Evolutionary conservation across 2,329 filamentous ascomycete species (phyloP), one percentile per base, ranked within the genome.

Genomic region (Monosporascus sp.): DNA sequence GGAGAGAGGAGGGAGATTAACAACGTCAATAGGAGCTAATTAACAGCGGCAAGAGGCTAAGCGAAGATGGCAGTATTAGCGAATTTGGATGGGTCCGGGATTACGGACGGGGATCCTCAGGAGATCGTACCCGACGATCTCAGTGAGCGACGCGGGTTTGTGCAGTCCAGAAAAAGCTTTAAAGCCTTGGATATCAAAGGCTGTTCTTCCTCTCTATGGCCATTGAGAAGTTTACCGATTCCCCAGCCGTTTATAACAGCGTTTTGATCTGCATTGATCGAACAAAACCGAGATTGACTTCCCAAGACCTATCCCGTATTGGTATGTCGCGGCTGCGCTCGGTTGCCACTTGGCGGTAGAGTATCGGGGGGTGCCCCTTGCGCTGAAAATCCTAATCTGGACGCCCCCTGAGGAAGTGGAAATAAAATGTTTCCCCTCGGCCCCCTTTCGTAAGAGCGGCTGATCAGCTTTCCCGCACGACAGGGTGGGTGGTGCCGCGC

Each of bases 1-100:
- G 53, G 52, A 59, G 59, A 60, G 55, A 62, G 58, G 55, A 60
- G 56, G 58, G 60, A 62, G 60, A 54, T 37, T 47, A 51, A 51
- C n/a, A 9, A 18, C 47, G 28, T n/a, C 20, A 51, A 31, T 47
- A 54, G 40, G 31, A 47, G 26, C 20, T 28, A 46, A 22, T 31
- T 46, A 31, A 31, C 43, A n/a, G 43, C 43, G 9, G 18, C 14
- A 17, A 46, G 22, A 24, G 24, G 14, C 22, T 26, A 26, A 46
- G 43, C 17, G 43, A 28, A 28, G 14, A 46, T 15, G 43, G 22
- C 20, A 46, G 24, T 31, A 24, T 26, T 45, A 46, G 43, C 43
- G 43, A 24, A 14, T 31, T 15, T 28, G 22, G 24, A 46, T 46
- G 43, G 43, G 22, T 46, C 43, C 43, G 14, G 17, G 20, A 26